phyloP scores from a whole-genome alignment of 2,329 filamentous ascomycete species.

The Diaporthe amygdali region DNA sequence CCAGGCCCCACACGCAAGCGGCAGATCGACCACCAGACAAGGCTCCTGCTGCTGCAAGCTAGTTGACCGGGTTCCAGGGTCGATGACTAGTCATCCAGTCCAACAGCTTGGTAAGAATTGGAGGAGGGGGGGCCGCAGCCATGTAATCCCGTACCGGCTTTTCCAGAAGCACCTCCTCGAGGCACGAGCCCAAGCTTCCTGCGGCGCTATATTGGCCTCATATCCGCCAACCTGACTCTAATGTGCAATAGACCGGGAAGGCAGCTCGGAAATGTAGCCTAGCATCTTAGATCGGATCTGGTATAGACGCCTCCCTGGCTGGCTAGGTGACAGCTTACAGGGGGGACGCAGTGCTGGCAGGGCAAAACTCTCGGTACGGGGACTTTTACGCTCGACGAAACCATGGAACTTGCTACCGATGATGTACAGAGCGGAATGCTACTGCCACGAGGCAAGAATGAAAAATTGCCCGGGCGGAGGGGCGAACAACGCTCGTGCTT shows the following conservation, averaged over 20 bases:
- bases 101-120: constrained; percentile 13
- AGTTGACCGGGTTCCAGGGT: constrained; percentile 7
- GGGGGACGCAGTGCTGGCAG: too few species aligned
- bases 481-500: not conserved
- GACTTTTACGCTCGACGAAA: not conserved
- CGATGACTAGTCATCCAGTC: not conserved
- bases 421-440: constrained; percentile 2
- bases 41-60: constrained; percentile 11
- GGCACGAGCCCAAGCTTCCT: constrained; percentile 9
- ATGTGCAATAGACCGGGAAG: constrained; percentile 1
- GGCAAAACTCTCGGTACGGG: not conserved
- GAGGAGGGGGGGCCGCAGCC: not conserved
- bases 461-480: not conserved
- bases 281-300: constrained; percentile 16
- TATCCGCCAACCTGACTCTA: not conserved
- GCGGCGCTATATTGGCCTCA: not conserved
- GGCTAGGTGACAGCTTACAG: not conserved
- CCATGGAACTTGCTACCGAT: not conserved
- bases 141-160: not conserved
- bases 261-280: constrained; percentile 4
- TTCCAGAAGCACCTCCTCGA: constrained; percentile 8
- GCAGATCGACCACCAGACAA: constrained; percentile 21
- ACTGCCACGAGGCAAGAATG: constrained; percentile 5
- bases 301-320: not conserved
- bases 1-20: not conserved